These are phyloP conservation scores for Colletotrichum costaricense DNA, from an alignment of 2,329 filamentous ascomycete species.

Conservation along the genomic window DNA sequence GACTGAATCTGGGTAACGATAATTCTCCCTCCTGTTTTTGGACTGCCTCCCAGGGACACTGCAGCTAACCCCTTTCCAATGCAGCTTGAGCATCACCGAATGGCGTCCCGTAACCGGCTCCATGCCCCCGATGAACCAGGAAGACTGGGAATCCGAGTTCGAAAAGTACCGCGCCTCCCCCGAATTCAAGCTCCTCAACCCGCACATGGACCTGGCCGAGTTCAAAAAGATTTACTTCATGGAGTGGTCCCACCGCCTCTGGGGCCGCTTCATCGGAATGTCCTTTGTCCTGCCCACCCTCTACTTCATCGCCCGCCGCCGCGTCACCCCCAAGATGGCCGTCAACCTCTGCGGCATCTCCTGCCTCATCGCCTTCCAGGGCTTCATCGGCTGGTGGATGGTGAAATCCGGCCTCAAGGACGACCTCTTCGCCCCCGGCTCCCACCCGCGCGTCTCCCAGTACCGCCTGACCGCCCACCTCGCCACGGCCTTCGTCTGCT, in stretches of 20 bases:
- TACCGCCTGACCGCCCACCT: constrained; percentile 93
- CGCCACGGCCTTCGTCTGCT: constrained; percentile 90
- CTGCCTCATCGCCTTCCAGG: constrained; percentile 91
- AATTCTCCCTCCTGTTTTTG: neutral
- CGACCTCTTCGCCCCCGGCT: constrained; percentile 91
- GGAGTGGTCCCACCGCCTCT: constrained; percentile 97
- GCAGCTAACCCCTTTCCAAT: constrained; percentile 12
- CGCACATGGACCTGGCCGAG: constrained; percentile 90
- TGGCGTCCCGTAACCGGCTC: constrained; percentile 97
- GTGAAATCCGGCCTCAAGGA: constrained; percentile 96
- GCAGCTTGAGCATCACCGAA: constrained; percentile 95
- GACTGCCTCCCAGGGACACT: neutral
- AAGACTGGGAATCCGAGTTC: constrained; percentile 94
- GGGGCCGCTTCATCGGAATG: constrained; percentile 91
- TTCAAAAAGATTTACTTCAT: constrained; percentile 99
- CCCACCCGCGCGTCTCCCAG: constrained; percentile 92
- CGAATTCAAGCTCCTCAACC: constrained; percentile 92
- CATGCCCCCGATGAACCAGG: constrained; percentile 80
- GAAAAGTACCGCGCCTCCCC: constrained; percentile 91
- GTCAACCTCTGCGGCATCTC: constrained; percentile 84
- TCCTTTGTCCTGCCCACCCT: constrained; percentile 88
- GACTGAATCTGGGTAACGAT: constrained; percentile 89
- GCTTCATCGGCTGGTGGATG: constrained; percentile 99
- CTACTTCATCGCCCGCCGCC: constrained; percentile 86
- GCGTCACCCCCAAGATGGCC: constrained; percentile 83